phyloP scores from a whole-genome alignment of 805 yeast genomes.

The Wickerhamiella musiphila region DNA sequence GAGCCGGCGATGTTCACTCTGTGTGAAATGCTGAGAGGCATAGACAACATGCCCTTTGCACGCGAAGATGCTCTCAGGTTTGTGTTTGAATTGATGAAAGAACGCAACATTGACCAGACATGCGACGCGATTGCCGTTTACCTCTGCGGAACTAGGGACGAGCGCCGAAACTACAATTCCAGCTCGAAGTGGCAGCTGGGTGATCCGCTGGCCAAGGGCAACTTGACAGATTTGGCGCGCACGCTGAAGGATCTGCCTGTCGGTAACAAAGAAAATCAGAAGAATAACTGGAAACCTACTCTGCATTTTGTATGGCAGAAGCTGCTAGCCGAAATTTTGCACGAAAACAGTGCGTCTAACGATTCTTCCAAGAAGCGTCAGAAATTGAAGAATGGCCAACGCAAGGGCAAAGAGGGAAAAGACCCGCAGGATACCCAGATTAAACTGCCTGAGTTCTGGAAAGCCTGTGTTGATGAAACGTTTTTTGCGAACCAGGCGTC shows the following conservation, averaged over 20 bases:
- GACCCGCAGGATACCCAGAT: slow-evolving; percentile 18
- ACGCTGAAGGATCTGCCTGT: slow-evolving; percentile 33
- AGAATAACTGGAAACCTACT: slow-evolving; percentile 12
- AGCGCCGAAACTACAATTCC: slow-evolving; percentile 7
- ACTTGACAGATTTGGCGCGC: slow-evolving; percentile 40
- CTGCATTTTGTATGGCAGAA: slow-evolving; percentile 21
- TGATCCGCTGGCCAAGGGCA: slow-evolving; percentile 60
- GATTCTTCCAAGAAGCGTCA: slow-evolving; percentile 24
- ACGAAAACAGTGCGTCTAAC: slow-evolving; percentile 3
- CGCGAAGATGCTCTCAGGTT: slow-evolving; percentile 7
- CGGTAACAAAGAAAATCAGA: slow-evolving; percentile 17
- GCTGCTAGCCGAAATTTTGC: slow-evolving; percentile 27
- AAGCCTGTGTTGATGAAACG: slow-evolving; percentile 58
- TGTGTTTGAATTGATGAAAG: slow-evolving; percentile 31
- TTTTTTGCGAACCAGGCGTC: slow-evolving; percentile 64
- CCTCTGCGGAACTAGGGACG: slow-evolving; percentile 29
- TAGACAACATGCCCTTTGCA: slow-evolving; percentile 2
- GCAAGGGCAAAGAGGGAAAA: slow-evolving; percentile 17
- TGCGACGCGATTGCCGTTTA: slow-evolving; percentile 70
- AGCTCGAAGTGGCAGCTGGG: slow-evolving; percentile 42
- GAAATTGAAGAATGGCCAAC: slow-evolving; percentile 15
- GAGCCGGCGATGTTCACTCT: slow-evolving; percentile 66
- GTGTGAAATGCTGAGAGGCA: slow-evolving; percentile 30
- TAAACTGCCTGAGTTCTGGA: slow-evolving; percentile 56
- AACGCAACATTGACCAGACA: slow-evolving; percentile 40